phyloP scores from a whole-genome alignment of 176 grass and related monocot species.

The Oryza meyeriana region DNA sequence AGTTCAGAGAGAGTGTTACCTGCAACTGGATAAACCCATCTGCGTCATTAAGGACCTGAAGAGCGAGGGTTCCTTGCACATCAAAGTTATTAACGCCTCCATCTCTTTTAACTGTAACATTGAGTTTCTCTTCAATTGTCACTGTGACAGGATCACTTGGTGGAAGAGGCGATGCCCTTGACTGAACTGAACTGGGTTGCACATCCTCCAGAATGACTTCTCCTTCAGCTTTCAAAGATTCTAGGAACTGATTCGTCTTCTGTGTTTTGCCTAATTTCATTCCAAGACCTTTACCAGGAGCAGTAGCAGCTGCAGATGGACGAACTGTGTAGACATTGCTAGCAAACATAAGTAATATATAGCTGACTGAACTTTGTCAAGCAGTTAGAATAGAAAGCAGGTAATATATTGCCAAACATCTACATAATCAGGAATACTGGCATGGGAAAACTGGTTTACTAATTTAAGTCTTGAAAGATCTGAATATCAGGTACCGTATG shows the following conservation, averaged over 20 bases:
- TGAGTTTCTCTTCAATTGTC: conserved; percentile 82
- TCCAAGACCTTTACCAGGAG: conserved; percentile 76
- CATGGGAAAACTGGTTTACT: neutral
- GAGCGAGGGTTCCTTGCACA: conserved; percentile 80
- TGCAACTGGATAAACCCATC: conserved; percentile 88
- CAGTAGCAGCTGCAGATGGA: conserved; percentile 50
- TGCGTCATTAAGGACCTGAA: conserved; percentile 74
- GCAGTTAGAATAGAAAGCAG: neutral
- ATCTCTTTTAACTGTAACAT: conserved; percentile 68
- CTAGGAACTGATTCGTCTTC: conserved; percentile 81
- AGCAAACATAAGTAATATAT: neutral
- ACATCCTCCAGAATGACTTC: conserved; percentile 86
- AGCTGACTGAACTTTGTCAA: neutral
- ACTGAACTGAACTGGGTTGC: conserved; percentile 43
- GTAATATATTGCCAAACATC: neutral
- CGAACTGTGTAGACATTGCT: conserved; percentile 37
- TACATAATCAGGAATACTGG: neutral
- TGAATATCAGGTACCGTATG: neutral
- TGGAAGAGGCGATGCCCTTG: conserved; percentile 43
- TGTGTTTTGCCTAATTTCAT: conserved; percentile 86
- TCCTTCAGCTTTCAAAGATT: conserved; percentile 90
- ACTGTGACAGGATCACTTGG: conserved; percentile 70
- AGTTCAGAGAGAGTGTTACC: conserved; percentile 33
- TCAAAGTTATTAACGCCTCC: conserved; percentile 78
- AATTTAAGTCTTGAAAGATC: conserved; percentile 1